Percentiles rank a stretch among this genome's conserved stretches.
Conservation (phyloP, 441 rosid genomes). For the Pelargonium australe region DNA sequence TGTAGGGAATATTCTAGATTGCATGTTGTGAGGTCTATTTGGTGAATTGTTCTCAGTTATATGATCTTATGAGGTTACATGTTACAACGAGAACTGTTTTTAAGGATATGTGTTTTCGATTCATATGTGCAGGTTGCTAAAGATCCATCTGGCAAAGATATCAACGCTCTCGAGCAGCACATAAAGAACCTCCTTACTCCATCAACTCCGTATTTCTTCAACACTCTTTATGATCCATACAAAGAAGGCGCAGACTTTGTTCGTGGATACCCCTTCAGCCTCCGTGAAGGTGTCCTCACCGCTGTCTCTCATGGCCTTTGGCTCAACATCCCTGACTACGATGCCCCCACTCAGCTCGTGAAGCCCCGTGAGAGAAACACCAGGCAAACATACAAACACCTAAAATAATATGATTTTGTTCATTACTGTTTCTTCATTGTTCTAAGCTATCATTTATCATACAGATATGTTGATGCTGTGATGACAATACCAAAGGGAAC, state of each 20-base stretch:
- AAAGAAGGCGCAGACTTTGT: conserved; percentile 89
- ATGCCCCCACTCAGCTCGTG: conserved; percentile 92
- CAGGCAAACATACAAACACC: conserved; percentile 32
- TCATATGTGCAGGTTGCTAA: conserved; percentile 43
- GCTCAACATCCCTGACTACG: conserved; percentile 96
- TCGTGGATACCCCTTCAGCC: conserved; percentile 92
- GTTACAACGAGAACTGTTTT: too few species aligned
- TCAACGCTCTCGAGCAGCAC: conserved; percentile 87
- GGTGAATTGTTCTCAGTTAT: too few species aligned
- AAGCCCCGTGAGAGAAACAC: conserved; percentile 87
- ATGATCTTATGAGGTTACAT: too few species aligned
- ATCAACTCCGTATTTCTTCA: conserved; percentile 85
- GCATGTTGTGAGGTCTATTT: too few species aligned
- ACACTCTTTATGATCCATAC: conserved; percentile 84
- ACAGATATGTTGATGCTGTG: conserved; percentile 83
- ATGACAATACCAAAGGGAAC: conserved; percentile 92
- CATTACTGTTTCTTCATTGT: background rate
- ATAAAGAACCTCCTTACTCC: conserved; percentile 76
- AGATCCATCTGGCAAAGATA: conserved; percentile 72
- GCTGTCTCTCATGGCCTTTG: conserved; percentile 97
- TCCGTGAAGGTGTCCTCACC: conserved; percentile 80
- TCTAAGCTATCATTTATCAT: background rate
- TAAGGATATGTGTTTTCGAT: background rate
- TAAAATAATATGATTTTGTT: background rate
- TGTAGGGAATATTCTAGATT: too few species aligned